These are phyloP conservation scores for Lophiostoma macrostomum DNA, from an alignment of 495 filamentous ascomycete genomes.

Conservation along the genomic window DNA sequence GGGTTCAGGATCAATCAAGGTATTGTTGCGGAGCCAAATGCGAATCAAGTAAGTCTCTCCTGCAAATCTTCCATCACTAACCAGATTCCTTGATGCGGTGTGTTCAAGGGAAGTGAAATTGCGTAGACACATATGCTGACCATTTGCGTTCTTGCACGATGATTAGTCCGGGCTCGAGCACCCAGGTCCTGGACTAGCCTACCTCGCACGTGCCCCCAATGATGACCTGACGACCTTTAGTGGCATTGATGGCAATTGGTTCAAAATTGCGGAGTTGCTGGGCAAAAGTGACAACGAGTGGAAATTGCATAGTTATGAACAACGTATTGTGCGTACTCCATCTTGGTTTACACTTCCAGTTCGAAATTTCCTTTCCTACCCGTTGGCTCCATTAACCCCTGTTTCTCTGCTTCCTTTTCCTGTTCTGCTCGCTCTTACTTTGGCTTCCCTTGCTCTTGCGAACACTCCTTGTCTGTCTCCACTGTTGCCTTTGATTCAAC, in stretches of 20 bases:
- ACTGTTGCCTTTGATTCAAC: too few relatives aligned
- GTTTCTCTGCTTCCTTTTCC: too few relatives aligned
- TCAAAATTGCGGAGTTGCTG: conserved; percentile 4
- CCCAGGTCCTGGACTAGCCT: not conserved
- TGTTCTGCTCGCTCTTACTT: too few relatives aligned
- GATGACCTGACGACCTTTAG: not conserved
- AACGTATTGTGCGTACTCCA: not conserved
- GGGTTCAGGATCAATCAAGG: conserved; percentile 3
- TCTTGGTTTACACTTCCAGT: too few relatives aligned
- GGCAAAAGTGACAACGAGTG: conserved; percentile 6
- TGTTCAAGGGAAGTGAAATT: not conserved
- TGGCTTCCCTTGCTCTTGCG: too few relatives aligned
- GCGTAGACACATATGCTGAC: not conserved
- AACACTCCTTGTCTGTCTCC: too few relatives aligned
- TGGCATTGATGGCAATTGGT: conserved; percentile 2
- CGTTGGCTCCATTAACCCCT: too few relatives aligned
- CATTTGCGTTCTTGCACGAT: not conserved
- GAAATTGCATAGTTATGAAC: not conserved
- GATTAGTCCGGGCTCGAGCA: not conserved
- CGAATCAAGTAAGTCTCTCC: too few relatives aligned
- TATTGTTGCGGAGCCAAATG: not conserved
- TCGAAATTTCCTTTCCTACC: too few relatives aligned
- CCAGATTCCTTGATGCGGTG: too few relatives aligned
- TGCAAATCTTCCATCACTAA: too few relatives aligned
- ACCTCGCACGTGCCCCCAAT: not conserved